phyloP scores from a whole-genome alignment of 257 asterid genomes.

The Petunia secreta region DNA sequence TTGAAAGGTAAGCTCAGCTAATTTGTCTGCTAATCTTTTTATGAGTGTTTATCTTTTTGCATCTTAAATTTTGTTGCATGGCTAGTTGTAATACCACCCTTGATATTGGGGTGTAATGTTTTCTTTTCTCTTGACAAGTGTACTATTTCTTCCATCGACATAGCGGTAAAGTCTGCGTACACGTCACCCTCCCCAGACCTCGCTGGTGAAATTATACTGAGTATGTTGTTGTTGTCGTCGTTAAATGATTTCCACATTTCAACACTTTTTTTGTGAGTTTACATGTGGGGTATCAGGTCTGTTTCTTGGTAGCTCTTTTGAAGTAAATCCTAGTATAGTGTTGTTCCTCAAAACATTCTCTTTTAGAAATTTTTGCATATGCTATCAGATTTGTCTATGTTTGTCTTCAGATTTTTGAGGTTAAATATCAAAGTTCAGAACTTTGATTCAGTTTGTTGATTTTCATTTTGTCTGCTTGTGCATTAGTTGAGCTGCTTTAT shows the following conservation, averaged over 20 bases:
- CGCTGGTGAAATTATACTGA: too few species aligned
- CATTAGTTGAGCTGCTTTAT: constrained; percentile 21
- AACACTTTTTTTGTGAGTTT: background rate
- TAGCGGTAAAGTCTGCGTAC: too few species aligned
- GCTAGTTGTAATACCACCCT: background rate
- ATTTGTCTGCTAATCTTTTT: constrained; percentile 31
- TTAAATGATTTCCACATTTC: background rate
- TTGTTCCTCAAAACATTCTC: constrained; percentile 13
- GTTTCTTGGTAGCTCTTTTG: constrained; percentile 22
- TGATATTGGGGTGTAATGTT: constrained; percentile 13
- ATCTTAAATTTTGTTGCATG: constrained; percentile 11
- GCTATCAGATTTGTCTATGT: constrained; percentile 18
- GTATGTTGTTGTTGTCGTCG: too few species aligned
- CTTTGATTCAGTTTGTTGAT: constrained; percentile 7
- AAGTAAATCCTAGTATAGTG: background rate
- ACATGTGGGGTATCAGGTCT: constrained; percentile 18
- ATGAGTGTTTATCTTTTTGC: constrained; percentile 15
- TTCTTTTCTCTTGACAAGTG: background rate
- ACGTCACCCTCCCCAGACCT: too few species aligned
- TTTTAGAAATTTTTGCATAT: background rate
- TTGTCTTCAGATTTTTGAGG: background rate
- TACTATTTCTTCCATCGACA: background rate
- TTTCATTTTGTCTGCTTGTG: constrained; percentile 22
- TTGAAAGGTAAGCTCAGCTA: constrained; percentile 48
- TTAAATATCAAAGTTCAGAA: constrained; percentile 12